These are phyloP conservation scores for Gnomoniopsis smithogilvyi DNA, from an alignment of 2,329 filamentous ascomycete species.

Conservation along the genomic window DNA sequence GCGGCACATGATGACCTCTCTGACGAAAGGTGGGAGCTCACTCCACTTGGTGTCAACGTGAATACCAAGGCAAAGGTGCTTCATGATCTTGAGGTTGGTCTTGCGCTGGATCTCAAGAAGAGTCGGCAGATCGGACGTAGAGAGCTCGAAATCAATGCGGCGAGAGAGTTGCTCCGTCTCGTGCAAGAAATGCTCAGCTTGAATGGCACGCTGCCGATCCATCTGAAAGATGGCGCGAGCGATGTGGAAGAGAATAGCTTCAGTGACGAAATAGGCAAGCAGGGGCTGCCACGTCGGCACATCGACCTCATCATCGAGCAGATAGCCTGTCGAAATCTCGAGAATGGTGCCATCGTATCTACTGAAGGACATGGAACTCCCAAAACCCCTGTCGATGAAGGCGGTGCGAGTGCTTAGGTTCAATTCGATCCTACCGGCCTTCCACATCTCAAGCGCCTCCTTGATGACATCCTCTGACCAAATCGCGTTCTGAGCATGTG, in stretches of 20 bases:
- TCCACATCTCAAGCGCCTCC: constrained; percentile 24
- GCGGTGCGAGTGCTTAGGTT: constrained; percentile 23
- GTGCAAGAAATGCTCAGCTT: constrained; percentile 31
- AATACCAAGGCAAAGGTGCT: constrained; percentile 30
- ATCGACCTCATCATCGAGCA: constrained; percentile 25
- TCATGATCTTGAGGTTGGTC: constrained; percentile 30
- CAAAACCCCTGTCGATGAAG: constrained; percentile 25
- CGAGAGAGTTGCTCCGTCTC: constrained; percentile 25
- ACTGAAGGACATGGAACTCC: constrained; percentile 25
- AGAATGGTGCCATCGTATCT: constrained; percentile 20
- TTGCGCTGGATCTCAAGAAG: constrained; percentile 25
- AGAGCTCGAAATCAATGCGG: constrained; percentile 31
- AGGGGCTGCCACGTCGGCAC: constrained; percentile 25
- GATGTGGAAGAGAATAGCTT: constrained; percentile 33
- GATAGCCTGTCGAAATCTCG: constrained; percentile 25
- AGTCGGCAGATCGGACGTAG: constrained; percentile 23
- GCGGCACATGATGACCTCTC: constrained; percentile 28
- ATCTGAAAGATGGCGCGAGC: constrained; percentile 27
- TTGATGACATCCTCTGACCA: constrained; percentile 23
- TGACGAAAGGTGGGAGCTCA: constrained; percentile 25
- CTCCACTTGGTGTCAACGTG: constrained; percentile 32
- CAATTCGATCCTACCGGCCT: constrained; percentile 21
- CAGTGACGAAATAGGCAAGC: constrained; percentile 22
- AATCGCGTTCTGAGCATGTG: constrained; percentile 14
- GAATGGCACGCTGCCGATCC: constrained; percentile 26